Conservation (phyloP, 2,329 filamentous ascomycete species). For the Alternaria conjuncta region DNA sequence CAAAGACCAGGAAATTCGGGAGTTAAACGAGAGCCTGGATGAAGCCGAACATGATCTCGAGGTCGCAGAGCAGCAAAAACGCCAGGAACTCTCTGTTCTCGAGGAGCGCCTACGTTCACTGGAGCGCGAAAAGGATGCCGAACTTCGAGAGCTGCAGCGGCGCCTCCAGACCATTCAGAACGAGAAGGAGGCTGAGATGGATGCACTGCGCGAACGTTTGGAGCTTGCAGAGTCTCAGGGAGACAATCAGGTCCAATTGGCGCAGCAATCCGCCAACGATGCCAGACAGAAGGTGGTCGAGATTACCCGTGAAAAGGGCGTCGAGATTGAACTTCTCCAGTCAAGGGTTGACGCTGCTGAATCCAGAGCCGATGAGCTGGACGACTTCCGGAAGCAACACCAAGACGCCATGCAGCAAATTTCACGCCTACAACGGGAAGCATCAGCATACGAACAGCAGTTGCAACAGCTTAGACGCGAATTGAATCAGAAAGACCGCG, state of each 20-base stretch:
- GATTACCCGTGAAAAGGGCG: conserved; percentile 46
- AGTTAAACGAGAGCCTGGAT: conserved; percentile 50
- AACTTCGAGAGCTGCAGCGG: conserved; percentile 46
- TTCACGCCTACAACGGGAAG: conserved; percentile 38
- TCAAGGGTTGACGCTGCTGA: conserved; percentile 45
- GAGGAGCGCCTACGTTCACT: conserved; percentile 41
- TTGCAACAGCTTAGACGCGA: conserved; percentile 40
- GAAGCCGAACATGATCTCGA: conserved; percentile 40
- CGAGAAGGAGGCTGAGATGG: conserved; percentile 50
- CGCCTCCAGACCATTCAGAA: conserved; percentile 37
- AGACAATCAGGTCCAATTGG: conserved; percentile 49
- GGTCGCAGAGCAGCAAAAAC: conserved; percentile 34
- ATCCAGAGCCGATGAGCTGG: conserved; percentile 44
- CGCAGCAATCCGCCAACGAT: conserved; percentile 49
- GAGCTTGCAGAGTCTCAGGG: conserved; percentile 50
- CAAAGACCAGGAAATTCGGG: conserved; percentile 59
- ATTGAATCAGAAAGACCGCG: conserved; percentile 38
- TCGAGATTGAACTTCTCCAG: conserved; percentile 47
- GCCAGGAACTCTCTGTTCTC: conserved; percentile 34
- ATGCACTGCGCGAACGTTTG: conserved; percentile 50
- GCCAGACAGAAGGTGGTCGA: conserved; percentile 47
- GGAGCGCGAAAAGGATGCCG: conserved; percentile 47
- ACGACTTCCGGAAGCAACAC: conserved; percentile 45
- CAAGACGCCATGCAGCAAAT: conserved; percentile 44
- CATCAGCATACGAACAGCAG: conserved; percentile 39